Conservation (phyloP, 352 stramenopile species). For the Pythium sp. region DNA sequence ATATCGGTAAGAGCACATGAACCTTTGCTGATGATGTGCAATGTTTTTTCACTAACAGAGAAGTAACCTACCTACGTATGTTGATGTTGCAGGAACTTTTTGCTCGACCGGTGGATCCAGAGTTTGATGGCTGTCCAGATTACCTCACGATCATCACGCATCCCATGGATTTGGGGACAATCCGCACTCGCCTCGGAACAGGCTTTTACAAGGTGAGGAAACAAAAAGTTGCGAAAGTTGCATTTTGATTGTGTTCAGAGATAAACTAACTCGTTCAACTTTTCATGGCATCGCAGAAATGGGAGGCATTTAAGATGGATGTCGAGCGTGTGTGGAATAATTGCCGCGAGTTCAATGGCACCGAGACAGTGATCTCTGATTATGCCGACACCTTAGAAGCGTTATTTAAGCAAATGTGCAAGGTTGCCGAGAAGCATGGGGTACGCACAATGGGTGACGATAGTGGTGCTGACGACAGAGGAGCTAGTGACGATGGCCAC, state of each 20-base stretch:
- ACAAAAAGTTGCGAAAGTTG: neutral
- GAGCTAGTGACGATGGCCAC: conserved; percentile 13
- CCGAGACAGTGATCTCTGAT: conserved; percentile 72
- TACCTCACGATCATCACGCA: conserved; percentile 81
- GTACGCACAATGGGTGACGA: conserved; percentile 37
- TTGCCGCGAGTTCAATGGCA: conserved; percentile 76
- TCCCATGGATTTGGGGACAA: conserved; percentile 86
- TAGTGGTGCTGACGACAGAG: conserved; percentile 18
- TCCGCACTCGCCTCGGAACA: conserved; percentile 51
- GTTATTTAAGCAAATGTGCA: conserved; percentile 63
- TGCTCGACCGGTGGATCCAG: conserved; percentile 77
- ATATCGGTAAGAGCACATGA: conserved; percentile 39
- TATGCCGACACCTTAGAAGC: conserved; percentile 69
- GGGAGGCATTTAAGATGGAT: conserved; percentile 77
- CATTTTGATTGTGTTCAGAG: neutral
- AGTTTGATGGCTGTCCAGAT: conserved; percentile 78
- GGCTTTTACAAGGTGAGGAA: conserved; percentile 65
- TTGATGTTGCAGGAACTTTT: conserved; percentile 61
- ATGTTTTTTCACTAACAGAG: neutral
- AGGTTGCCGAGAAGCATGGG: conserved; percentile 55
- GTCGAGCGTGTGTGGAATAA: conserved; percentile 83
- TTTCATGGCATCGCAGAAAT: conserved; percentile 40
- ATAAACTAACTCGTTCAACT: neutral
- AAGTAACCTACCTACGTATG: neutral
- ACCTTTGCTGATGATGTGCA: neutral